These are phyloP conservation scores for Plenodomus tracheiphilus DNA, from an alignment of 2,329 filamentous ascomycete species.

Conservation along the genomic window DNA sequence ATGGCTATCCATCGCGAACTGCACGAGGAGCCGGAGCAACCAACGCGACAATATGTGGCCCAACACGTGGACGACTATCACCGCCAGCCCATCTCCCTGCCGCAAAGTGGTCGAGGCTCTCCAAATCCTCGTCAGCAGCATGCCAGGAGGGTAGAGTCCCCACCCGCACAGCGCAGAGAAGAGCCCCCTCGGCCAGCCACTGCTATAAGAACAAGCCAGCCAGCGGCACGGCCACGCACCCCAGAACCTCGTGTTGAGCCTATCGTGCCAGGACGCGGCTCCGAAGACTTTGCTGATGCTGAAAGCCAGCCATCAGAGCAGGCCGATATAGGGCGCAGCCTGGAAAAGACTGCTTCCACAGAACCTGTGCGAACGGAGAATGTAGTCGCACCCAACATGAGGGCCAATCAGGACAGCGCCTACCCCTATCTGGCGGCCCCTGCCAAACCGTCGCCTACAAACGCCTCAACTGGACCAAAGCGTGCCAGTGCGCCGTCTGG, in stretches of 20 bases:
- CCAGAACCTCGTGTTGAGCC: constrained; percentile 3
- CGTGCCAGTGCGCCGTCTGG: constrained; percentile 25
- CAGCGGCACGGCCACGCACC: constrained; percentile 7
- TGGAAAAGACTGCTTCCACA: constrained; percentile 14
- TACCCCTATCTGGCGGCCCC: constrained; percentile 27
- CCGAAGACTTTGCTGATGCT: constrained; percentile 53
- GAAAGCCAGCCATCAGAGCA: constrained; percentile 33
- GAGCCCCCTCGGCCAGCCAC: constrained; percentile 10
- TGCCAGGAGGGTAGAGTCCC: constrained; percentile 13
- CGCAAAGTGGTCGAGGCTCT: constrained; percentile 13
- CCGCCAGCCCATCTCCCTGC: constrained; percentile 8
- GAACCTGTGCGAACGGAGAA: constrained; percentile 8
- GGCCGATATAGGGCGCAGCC: constrained; percentile 21
- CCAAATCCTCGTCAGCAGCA: constrained; percentile 23
- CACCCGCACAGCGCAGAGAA: constrained; percentile 11
- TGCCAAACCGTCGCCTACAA: constrained; percentile 6
- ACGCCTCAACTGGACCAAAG: constrained; percentile 5
- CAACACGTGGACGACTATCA: constrained; percentile 23
- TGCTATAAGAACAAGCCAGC: constrained; percentile 1
- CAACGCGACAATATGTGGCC: constrained; percentile 21
- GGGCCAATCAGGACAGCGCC: constrained; percentile 30
- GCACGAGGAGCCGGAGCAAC: constrained; percentile 30
- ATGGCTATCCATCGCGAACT: constrained; percentile 39
- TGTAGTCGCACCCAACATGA: constrained; percentile 21
- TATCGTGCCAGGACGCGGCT: constrained; percentile 14